These are phyloP conservation scores for Reutealis trisperma DNA, from an alignment of 345 rosid species.

Conservation along the genomic window DNA sequence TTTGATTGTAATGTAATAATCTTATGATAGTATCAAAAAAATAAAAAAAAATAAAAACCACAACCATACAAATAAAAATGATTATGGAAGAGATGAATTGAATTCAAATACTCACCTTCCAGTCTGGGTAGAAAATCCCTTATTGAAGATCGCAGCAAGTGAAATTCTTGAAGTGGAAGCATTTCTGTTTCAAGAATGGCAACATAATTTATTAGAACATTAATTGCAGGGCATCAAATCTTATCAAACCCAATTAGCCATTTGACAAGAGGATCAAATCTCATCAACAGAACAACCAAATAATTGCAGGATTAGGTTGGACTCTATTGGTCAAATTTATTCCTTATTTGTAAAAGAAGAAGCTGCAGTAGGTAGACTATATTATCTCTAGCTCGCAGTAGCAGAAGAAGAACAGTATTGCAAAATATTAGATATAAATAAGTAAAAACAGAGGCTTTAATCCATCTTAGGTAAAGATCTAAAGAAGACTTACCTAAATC, in stretches of 20 bases:
- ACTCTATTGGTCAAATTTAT: not conserved
- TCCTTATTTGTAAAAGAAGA: not conserved
- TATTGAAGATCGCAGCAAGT: constrained; percentile 23
- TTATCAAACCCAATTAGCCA: too few species aligned
- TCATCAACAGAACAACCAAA: too few species aligned
- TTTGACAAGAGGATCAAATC: too few species aligned
- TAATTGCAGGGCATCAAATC: too few species aligned
- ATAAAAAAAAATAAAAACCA: not conserved
- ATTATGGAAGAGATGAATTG: not conserved
- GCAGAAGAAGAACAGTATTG: too few species aligned
- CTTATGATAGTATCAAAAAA: not conserved
- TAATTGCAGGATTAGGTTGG: not conserved
- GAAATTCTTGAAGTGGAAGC: constrained; percentile 19
- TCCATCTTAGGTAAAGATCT: not conserved
- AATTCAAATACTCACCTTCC: constrained; percentile 22
- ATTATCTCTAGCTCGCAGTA: not conserved
- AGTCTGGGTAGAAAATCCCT: constrained; percentile 26
- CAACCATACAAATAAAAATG: not conserved
- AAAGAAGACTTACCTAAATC: constrained; percentile 13
- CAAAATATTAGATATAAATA: not conserved
- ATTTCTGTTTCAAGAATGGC: not conserved
- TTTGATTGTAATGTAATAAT: too few species aligned
- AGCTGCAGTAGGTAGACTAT: not conserved
- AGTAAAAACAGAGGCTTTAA: not conserved
- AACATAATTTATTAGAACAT: not conserved